A percentile compares a stretch with the other conserved stretches of the same genome.
These are phyloP conservation scores for Arachnopeziza araneosa DNA, from an alignment of 2,329 filamentous ascomycete genomes.

Conservation along the genomic window DNA sequence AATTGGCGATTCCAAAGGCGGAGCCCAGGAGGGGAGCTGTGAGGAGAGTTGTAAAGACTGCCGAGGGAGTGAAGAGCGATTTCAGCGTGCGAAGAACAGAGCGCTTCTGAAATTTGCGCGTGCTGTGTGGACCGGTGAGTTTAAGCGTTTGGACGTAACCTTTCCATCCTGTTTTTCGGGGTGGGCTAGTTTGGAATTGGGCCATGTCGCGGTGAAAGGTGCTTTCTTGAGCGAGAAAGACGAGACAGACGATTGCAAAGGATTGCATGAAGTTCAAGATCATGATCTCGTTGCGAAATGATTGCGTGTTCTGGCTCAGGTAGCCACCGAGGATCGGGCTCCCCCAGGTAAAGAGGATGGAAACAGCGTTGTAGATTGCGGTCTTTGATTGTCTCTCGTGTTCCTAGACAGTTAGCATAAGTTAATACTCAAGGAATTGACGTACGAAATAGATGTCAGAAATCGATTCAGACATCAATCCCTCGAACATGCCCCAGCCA, in stretches of 20 bases:
- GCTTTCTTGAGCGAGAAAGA: conserved; percentile 47
- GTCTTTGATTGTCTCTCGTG: conserved; percentile 36
- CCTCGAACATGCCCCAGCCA: conserved; percentile 55
- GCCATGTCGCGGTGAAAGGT: conserved; percentile 39
- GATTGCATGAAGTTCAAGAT: conserved; percentile 45
- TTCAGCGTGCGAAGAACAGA: conserved; percentile 36
- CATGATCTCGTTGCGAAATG: conserved; percentile 45
- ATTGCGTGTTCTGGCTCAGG: conserved; percentile 36
- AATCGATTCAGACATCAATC: conserved; percentile 45
- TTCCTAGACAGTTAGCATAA: conserved; percentile 27
- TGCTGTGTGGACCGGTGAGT: conserved; percentile 13
- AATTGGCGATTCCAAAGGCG: conserved; percentile 43
- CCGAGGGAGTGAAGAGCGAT: conserved; percentile 45
- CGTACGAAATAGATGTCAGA: conserved; percentile 53
- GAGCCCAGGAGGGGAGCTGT: conserved; percentile 41
- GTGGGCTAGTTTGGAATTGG: background rate
- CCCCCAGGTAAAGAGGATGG: conserved; percentile 46
- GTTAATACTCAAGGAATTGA: background rate
- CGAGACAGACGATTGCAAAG: conserved; percentile 41
- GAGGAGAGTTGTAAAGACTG: conserved; percentile 40
- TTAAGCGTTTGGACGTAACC: conserved; percentile 15
- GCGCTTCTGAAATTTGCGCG: conserved; percentile 19
- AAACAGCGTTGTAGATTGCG: conserved; percentile 40
- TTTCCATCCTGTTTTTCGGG: conserved; percentile 4
- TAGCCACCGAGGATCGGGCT: conserved; percentile 48